Percentiles rank a stretch among this genome's conserved stretches.
Evolutionary conservation across 768 basidiomycete genomes (phyloP).

Genomic region (Podaxis carcinomalis): DNA sequence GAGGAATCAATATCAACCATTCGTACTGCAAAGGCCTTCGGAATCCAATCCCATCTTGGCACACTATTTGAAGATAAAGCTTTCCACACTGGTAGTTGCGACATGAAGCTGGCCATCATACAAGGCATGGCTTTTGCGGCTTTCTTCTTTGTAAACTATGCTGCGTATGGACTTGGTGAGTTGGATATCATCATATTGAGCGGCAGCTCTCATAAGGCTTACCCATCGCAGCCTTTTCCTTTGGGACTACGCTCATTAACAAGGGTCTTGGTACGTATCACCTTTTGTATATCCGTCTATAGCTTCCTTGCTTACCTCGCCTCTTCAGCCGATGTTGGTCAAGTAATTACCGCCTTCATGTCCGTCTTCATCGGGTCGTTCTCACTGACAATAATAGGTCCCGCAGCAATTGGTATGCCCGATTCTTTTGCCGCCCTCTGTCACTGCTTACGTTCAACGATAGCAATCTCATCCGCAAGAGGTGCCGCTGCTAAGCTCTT

Average conservation of each 20-base stretch:
- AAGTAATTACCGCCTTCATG: constrained; percentile 72
- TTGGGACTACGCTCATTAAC: constrained; percentile 74
- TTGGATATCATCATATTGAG: background rate
- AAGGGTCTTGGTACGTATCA: constrained; percentile 36
- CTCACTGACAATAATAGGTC: constrained; percentile 68
- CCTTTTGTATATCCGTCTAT: background rate
- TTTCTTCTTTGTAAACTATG: constrained; percentile 75
- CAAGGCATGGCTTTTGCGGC: constrained; percentile 52
- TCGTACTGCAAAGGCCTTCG: constrained; percentile 82
- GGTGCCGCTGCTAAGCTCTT: constrained; percentile 82
- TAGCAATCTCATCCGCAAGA: constrained; percentile 56
- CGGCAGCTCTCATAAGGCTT: background rate
- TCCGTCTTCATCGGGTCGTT: constrained; percentile 80
- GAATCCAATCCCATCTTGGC: constrained; percentile 55
- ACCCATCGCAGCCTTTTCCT: constrained; percentile 57
- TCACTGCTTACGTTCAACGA: constrained; percentile 28
- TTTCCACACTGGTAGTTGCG: constrained; percentile 35
- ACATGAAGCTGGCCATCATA: constrained; percentile 46
- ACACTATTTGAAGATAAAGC: constrained; percentile 57
- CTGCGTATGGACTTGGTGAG: constrained; percentile 55
- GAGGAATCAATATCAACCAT: constrained; percentile 85
- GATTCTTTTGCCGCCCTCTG: constrained; percentile 33
- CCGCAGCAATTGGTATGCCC: constrained; percentile 67
- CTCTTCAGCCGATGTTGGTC: constrained; percentile 47
- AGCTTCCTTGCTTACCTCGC: background rate